These are phyloP conservation scores for Nitzschia sp. DNA, from an alignment of 108 stramenopile genomes.

Conservation along the genomic window DNA sequence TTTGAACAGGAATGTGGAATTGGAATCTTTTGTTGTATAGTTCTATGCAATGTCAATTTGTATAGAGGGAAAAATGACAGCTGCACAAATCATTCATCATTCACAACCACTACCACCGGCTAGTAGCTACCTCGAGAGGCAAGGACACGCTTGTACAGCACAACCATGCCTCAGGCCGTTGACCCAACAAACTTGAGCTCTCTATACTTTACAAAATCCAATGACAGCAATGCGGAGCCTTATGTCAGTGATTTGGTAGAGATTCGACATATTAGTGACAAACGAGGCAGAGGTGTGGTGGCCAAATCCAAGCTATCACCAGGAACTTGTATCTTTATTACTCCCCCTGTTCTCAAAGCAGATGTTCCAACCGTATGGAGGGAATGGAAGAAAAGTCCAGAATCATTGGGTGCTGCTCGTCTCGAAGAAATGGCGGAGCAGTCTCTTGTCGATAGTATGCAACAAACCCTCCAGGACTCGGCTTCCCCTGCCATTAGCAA, in stretches of 20 bases:
- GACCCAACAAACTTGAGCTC: slow-evolving; percentile 19
- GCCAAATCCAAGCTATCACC: slow-evolving; percentile 52
- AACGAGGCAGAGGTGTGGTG: slow-evolving; percentile 51
- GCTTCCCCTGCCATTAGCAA: not conserved
- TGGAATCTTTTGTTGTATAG: no score
- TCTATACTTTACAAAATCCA: slow-evolving; percentile 13
- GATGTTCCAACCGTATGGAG: slow-evolving; percentile 26
- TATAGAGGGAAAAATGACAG: not conserved
- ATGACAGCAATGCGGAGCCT: not conserved
- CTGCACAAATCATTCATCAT: not conserved
- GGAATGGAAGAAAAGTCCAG: slow-evolving; percentile 17
- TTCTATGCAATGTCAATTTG: no score
- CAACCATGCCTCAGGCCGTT: not conserved
- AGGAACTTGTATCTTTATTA: slow-evolving; percentile 74
- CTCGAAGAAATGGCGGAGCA: slow-evolving; percentile 57
- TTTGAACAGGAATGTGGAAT: no score
- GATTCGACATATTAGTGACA: not conserved
- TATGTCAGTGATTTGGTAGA: slow-evolving; percentile 5
- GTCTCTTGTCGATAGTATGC: slow-evolving; percentile 55
- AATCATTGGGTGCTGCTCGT: not conserved
- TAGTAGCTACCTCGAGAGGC: no score
- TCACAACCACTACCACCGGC: no score
- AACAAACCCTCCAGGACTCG: slow-evolving; percentile 8
- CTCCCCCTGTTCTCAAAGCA: slow-evolving; percentile 41
- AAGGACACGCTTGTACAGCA: no score